Base-by-base conservation (phyloP, 176 grass and related monocot genomes). In the Raddia guianensis region DNA sequence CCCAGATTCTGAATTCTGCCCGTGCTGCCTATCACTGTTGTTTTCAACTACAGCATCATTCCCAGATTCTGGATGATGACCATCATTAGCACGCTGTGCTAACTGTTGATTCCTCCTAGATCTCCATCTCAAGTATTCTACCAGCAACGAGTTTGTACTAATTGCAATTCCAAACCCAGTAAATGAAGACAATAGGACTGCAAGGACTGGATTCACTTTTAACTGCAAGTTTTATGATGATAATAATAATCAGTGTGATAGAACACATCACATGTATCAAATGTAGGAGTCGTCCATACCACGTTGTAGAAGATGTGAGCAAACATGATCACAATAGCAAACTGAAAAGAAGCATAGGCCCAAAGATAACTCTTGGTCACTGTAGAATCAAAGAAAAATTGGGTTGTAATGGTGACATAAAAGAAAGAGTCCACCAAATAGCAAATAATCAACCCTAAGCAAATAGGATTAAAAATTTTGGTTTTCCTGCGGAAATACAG, bases 311-410 rank as follows among this genome's bases (percentile, higher is more conserved):
- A 99, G 63, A 95, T 84, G 75, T 99, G 92, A 62, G 96, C 86
- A 90, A 99, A 93, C n/a, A 99, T 72, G 75, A 99, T 95, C 65
- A 99, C 92, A 13, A 95, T 82, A 77, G 92, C 96, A 93, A 99
- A 99, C 64, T 99, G 96, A 81, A 95, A 99, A 11, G 96, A 88
- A 21, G 96, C 96, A 77, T 95, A 99, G 40, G 92, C 92, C 96
- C 96, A 99, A 19, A 95, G 76, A 82, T 95, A 99, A 70, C 73
- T 90, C 58, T 87, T 99, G 34, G 75, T 91, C 69, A 99, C 96
- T 99, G 88, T 49, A 66, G 19, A 2, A 73, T 10, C 5, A 88
- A 86, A 60, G 13, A 79, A 82, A 27, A 5, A 56, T 48, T 44
- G 5, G 37, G 15, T 49, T 32, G 46, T 27, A 75, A 12, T 34